Percentiles rank a stretch among this genome's conserved stretches.
These are phyloP conservation scores for Berkeleyomyces basicola DNA, from an alignment of 2,329 filamentous ascomycete species.

Conservation along the genomic window DNA sequence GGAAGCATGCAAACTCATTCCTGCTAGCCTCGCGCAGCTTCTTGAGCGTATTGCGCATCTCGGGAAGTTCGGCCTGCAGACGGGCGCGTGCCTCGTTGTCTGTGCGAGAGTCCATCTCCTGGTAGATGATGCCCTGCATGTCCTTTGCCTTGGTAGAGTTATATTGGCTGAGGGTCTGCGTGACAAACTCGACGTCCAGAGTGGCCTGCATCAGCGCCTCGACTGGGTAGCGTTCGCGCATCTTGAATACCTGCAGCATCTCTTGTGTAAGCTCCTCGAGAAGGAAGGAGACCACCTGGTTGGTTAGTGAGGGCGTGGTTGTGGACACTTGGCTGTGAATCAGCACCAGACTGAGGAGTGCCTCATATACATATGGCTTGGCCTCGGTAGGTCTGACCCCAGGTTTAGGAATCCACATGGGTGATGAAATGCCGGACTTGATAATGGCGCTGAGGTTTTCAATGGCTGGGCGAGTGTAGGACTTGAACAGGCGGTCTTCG, in stretches of 20 bases:
- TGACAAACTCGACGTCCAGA: constrained; percentile 89
- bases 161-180: constrained; percentile 81
- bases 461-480: constrained; percentile 69
- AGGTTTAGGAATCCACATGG: constrained; percentile 51
- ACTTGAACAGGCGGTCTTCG: constrained; percentile 76
- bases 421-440: constrained; percentile 50
- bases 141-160: constrained; percentile 68
- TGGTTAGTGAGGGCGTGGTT: constrained; percentile 57
- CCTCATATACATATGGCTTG: constrained; percentile 75
- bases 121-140: constrained; percentile 78
- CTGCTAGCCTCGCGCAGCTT: constrained; percentile 63
- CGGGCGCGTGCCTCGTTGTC: constrained; percentile 68
- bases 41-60: constrained; percentile 79
- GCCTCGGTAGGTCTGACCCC: constrained; percentile 52
- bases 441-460: constrained; percentile 54
- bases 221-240: constrained; percentile 52
- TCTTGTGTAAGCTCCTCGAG: constrained; percentile 66
- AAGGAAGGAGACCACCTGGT: constrained; percentile 69
- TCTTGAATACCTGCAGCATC: constrained; percentile 66
- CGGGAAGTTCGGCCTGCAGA: constrained; percentile 73
- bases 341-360: constrained; percentile 69
- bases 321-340: constrained; percentile 83
- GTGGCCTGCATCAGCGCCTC: constrained; percentile 89
- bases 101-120: constrained; percentile 75
- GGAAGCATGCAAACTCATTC: constrained; percentile 78